phyloP scores from a whole-genome alignment of 139 green algal genomes.

The Auxenochlorella protothecoides region DNA sequence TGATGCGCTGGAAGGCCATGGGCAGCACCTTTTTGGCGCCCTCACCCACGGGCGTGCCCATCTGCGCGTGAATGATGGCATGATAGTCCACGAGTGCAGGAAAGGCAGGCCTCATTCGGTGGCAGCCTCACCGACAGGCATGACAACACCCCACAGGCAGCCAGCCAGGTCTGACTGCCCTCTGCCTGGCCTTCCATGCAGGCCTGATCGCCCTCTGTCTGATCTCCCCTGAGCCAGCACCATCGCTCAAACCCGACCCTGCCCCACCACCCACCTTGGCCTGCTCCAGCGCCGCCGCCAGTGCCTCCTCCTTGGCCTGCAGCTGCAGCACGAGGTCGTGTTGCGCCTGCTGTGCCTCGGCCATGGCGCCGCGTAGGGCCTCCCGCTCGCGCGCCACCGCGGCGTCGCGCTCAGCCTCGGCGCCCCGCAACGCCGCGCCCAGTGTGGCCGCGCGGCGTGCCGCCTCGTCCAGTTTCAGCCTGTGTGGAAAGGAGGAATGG shows the following conservation, averaged over 20 bases:
- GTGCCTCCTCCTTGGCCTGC: neutral
- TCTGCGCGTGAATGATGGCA: neutral
- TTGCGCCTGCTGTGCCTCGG: too few species aligned
- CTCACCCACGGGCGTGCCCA: constrained; percentile 18
- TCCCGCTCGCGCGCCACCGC: too few species aligned
- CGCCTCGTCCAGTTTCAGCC: too few species aligned
- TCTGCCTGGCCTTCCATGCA: too few species aligned
- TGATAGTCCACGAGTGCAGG: too few species aligned
- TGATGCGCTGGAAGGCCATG: constrained; percentile 15
- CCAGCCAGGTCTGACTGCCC: too few species aligned
- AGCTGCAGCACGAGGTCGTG: neutral
- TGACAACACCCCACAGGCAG: neutral
- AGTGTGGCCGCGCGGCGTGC: too few species aligned
- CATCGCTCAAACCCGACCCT: neutral
- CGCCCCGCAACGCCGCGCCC: too few species aligned
- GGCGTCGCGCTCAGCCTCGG: too few species aligned
- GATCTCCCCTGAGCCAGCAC: neutral
- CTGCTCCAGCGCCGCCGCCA: neutral
- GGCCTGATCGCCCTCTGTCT: neutral
- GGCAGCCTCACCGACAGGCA: neutral
- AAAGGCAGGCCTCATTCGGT: neutral
- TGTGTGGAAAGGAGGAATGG: too few species aligned
- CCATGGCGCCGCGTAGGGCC: too few species aligned
- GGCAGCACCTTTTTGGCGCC: constrained; percentile 19
- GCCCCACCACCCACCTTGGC: neutral